Evolutionary conservation across 345 rosid genomes (phyloP), one percentile per base, ranked within the genome.

Genomic region (Lepidium africanum): DNA sequence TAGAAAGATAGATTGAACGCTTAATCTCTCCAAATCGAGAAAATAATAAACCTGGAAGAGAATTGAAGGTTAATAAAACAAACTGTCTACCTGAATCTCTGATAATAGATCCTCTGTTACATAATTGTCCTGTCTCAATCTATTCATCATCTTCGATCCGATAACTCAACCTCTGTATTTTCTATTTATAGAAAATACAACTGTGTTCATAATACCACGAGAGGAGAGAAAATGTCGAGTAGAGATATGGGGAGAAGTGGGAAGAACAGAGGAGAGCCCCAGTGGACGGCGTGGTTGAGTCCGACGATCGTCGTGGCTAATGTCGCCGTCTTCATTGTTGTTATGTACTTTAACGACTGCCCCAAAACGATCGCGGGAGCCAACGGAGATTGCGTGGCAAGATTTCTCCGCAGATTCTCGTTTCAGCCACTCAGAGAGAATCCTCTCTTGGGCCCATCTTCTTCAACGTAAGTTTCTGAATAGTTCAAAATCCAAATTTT

Each of bases 381-480:
- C 36, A 63, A 64, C 9, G 87, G 84, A 39, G 54, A 51, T 35
- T 95, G 99, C 35, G 84, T 87, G 19, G 92, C 85, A 9, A 81
- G 61, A 81, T 85, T 89, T 65, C 85, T 95, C 5, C 85, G 90
- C 19, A 83, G 96, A 77, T 37, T 93, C 48, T 86, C 97, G 4
- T 95, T 94, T 75, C 82, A 91, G 87, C 97, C 99, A 21, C 71
- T 84, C 40, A 83, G 74, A 65, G 96, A 89, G 69, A 95, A 91
- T 46, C 97, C 96, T 75, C 82, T 89, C 41, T 85, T 95, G 42
- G 99, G 97, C 8, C 97, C 97, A n/a, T 91, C 99, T 70, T 82
- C 96, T 72, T 32, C 62, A 6, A 79, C 97, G 96, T 95, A 74
- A 79, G 89, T 76, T 62, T 11, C 0, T 17, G 17, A 48, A 39